phyloP scores from a whole-genome alignment of 1,284 basidiomycete species.

The Kalmanozyma brasiliensis region DNA sequence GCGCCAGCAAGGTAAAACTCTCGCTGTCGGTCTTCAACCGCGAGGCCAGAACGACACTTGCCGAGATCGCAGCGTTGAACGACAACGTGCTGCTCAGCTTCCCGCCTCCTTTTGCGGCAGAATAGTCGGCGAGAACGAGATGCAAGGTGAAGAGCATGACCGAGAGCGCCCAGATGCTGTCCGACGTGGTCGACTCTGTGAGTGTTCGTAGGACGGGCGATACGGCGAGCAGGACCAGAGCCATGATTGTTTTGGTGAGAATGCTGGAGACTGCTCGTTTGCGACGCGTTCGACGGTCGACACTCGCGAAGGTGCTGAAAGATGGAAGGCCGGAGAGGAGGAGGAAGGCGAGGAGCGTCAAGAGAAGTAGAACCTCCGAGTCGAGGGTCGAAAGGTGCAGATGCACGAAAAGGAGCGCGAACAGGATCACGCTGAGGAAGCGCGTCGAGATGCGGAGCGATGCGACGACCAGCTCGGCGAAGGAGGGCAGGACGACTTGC shows the following conservation, averaged over 20 bases:
- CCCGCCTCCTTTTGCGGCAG: conserved; percentile 26
- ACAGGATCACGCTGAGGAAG: conserved; percentile 40
- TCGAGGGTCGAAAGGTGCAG: conserved; percentile 29
- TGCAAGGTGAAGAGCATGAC: conserved; percentile 76
- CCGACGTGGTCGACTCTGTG: conserved; percentile 92
- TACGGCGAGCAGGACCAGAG: conserved; percentile 85
- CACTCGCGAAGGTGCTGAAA: background rate
- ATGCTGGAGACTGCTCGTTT: conserved; percentile 9
- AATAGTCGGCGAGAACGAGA: conserved; percentile 77
- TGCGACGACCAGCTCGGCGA: conserved; percentile 78
- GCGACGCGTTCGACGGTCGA: background rate
- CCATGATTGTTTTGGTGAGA: conserved; percentile 73
- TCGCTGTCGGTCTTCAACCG: conserved; percentile 83
- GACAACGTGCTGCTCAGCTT: conserved; percentile 75
- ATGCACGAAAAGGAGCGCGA: conserved; percentile 54
- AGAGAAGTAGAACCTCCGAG: no score
- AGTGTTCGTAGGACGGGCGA: conserved; percentile 91
- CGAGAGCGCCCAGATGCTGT: conserved; percentile 94
- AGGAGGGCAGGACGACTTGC: conserved; percentile 70
- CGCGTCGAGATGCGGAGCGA: conserved; percentile 57
- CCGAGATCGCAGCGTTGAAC: conserved; percentile 92
- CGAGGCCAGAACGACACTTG: conserved; percentile 92
- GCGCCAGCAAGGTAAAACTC: conserved; percentile 89
- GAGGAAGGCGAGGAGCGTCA: no score
- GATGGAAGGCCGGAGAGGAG: background rate